phyloP scores from a whole-genome alignment of 73 alveolate genomes.

The Paraurostyla sp. region DNA sequence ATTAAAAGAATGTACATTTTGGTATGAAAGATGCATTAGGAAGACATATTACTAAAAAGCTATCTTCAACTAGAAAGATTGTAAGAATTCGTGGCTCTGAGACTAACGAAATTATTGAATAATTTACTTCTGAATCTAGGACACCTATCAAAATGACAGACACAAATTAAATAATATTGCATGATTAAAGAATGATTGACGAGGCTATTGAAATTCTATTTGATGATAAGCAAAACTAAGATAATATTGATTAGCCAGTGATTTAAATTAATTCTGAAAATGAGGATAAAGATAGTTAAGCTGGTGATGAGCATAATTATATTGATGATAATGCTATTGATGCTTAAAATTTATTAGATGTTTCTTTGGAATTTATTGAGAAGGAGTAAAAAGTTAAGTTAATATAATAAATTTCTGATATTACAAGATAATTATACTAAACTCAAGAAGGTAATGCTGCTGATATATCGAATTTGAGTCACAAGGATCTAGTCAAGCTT shows the following conservation, averaged over 20 bases:
- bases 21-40: too few species aligned
- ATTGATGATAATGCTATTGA: neutral
- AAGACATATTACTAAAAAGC: neutral
- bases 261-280: neutral
- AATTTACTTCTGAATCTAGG: neutral
- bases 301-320: neutral
- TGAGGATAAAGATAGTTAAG: neutral
- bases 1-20: neutral
- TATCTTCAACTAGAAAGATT: neutral
- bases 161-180: neutral
- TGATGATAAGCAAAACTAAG: neutral
- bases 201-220: constrained; percentile 14
- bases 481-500: neutral
- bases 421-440: neutral
- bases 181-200: constrained; percentile 2
- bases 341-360: constrained; percentile 20
- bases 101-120: neutral
- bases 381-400: constrained; percentile 30
- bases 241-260: neutral
- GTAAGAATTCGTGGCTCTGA: neutral
- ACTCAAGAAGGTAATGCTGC: constrained; percentile 10
- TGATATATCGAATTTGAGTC: neutral
- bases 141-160: constrained; percentile 21
- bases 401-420: constrained; percentile 23
- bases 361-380: constrained; percentile 49